These are phyloP conservation scores for Benincasa hispida DNA, from an alignment of 306 rosid species.

Conservation along the genomic window DNA sequence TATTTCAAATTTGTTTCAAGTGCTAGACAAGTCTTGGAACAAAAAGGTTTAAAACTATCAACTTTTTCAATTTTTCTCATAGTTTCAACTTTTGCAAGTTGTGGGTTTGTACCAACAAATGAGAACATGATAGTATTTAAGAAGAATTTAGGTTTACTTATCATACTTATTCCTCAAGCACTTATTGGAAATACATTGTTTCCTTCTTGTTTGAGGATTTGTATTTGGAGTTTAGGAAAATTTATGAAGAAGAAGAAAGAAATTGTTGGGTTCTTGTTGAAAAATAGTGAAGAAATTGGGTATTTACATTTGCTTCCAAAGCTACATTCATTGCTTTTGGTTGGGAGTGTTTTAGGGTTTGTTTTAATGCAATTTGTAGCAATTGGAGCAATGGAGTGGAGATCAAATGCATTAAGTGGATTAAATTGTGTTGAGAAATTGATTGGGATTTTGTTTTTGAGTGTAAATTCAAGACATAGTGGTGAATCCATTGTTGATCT, in stretches of 20 bases:
- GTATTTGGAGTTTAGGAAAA: constrained; percentile 28
- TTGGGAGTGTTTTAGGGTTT: constrained; percentile 27
- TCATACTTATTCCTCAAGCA: constrained; percentile 28
- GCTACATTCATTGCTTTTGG: constrained; percentile 20
- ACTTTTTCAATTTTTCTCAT: constrained; percentile 42
- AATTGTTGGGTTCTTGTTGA: constrained; percentile 7
- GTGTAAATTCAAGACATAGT: constrained; percentile 38
- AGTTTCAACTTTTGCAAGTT: constrained; percentile 47
- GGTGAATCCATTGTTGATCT: constrained; percentile 58
- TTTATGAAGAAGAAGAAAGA: not conserved
- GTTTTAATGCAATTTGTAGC: constrained; percentile 26
- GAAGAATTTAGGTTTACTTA: constrained; percentile 46
- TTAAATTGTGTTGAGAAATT: constrained; percentile 33
- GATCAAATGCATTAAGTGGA: constrained; percentile 31
- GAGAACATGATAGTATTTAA: constrained; percentile 64
- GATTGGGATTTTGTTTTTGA: constrained; percentile 35
- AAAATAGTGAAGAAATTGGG: constrained; percentile 24
- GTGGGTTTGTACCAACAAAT: constrained; percentile 71
- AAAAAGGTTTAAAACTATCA: not conserved
- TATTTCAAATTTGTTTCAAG: not conserved
- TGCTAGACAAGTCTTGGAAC: not conserved
- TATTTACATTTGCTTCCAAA: constrained; percentile 36
- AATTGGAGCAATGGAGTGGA: constrained; percentile 56
- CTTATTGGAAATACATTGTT: constrained; percentile 50
- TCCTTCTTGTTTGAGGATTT: constrained; percentile 29